Conservation (phyloP, 768 basidiomycete genomes). For the Termitomyces sp. region DNA sequence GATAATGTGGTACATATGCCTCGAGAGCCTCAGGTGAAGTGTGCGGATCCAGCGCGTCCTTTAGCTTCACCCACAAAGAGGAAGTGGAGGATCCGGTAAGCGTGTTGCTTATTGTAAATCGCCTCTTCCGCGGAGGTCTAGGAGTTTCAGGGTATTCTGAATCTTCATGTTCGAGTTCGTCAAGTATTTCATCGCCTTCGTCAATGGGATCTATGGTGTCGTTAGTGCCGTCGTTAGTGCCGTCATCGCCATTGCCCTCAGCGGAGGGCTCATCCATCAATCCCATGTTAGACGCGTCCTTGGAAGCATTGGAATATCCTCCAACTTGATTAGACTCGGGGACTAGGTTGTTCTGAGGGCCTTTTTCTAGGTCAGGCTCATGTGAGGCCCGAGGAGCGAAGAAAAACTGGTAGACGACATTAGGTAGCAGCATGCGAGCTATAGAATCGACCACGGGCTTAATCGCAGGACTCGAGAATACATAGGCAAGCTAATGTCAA, state of each 20-base stretch:
- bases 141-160: slow-evolving; percentile 8
- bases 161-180: slow-evolving; percentile 18
- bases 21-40: slow-evolving; percentile 25
- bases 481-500: background rate
- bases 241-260: slow-evolving; percentile 1
- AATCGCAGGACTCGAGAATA: background rate
- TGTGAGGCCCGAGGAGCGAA: slow-evolving; percentile 11
- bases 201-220: slow-evolving; percentile 4
- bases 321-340: background rate
- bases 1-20: slow-evolving; percentile 54
- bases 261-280: background rate
- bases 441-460: background rate
- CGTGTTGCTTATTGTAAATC: slow-evolving; percentile 1
- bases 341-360: slow-evolving; percentile 3
- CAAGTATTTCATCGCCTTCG: slow-evolving; percentile 13
- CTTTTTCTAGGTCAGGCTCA: slow-evolving; percentile 18
- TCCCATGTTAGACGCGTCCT: background rate
- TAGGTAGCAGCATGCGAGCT: slow-evolving; percentile 13
- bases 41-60: slow-evolving; percentile 21
- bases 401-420: slow-evolving; percentile 18
- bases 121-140: slow-evolving; percentile 3
- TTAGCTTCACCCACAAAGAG: slow-evolving; percentile 18
- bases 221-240: slow-evolving; percentile 1
- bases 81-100: background rate
- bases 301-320: background rate